phyloP scores from a whole-genome alignment of 1,284 basidiomycete species.

The Neotropicomus parvogracilis region DNA sequence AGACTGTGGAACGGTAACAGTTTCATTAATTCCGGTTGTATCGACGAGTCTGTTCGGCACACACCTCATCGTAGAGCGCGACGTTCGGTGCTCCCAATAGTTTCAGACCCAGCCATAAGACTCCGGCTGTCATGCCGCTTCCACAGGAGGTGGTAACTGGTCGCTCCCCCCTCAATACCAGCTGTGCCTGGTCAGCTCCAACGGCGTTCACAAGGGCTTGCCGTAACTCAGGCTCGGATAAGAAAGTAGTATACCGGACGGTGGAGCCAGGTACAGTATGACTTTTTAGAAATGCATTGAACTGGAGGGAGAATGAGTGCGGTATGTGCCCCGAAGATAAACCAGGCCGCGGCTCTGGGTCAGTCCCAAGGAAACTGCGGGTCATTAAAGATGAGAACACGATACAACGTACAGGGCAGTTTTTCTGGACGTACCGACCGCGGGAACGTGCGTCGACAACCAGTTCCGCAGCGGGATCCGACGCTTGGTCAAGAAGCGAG shows the following conservation, averaged over 20 bases:
- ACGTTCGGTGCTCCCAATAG: constrained; percentile 57
- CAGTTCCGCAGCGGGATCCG: constrained; percentile 53
- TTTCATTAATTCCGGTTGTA: constrained; percentile 18
- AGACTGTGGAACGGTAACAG: constrained; percentile 46
- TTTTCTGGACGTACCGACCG: constrained; percentile 56
- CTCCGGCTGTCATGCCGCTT: constrained; percentile 94
- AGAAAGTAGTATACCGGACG: constrained; percentile 62
- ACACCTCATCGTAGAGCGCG: constrained; percentile 82
- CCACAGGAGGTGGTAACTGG: constrained; percentile 76
- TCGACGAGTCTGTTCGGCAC: constrained; percentile 24
- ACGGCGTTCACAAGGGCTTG: constrained; percentile 59
- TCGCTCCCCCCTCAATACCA: constrained; percentile 56
- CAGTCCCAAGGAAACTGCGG: constrained; percentile 70
- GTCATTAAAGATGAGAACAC: constrained; percentile 12
- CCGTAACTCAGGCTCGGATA: constrained; percentile 53
- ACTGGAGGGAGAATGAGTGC: constrained; percentile 81
- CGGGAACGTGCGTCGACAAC: constrained; percentile 86
- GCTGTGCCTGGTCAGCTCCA: constrained; percentile 51
- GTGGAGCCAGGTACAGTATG: constrained; percentile 39
- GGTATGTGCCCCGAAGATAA: constrained; percentile 94
- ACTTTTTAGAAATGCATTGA: constrained; percentile 69
- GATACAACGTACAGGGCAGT: constrained; percentile 1
- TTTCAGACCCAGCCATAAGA: constrained; percentile 87
- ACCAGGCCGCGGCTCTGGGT: constrained; percentile 87
- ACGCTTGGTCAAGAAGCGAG: constrained; percentile 45